Percentiles rank a stretch among this genome's conserved stretches.
Conservation (phyloP, 2,329 filamentous ascomycete species). For the Neoascochyta sp. region DNA sequence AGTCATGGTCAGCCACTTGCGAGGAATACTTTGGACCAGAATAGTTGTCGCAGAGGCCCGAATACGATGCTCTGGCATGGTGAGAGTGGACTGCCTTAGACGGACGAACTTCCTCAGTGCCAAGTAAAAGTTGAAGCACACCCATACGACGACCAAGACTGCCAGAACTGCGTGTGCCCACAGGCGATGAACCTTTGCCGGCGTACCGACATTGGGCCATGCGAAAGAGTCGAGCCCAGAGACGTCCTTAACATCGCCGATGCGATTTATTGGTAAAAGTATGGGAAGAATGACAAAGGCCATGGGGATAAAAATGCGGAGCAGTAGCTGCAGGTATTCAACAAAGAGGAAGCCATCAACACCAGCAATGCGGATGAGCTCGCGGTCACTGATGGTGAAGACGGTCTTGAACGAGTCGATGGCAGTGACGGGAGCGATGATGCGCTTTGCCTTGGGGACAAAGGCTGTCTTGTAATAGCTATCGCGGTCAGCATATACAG, state of each 20-base stretch:
- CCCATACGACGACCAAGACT: slow-evolving; percentile 72
- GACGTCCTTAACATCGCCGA: slow-evolving; percentile 58
- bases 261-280: slow-evolving; percentile 77
- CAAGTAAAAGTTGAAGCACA: slow-evolving; percentile 81
- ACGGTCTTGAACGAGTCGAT: slow-evolving; percentile 42
- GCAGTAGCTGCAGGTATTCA: slow-evolving; percentile 77
- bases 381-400: slow-evolving; percentile 69
- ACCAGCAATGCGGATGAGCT: slow-evolving; percentile 92
- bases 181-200: slow-evolving; percentile 63
- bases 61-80: slow-evolving; percentile 88
- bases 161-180: slow-evolving; percentile 84
- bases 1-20: slow-evolving; percentile 83
- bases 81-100: slow-evolving; percentile 89
- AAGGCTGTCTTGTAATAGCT: slow-evolving; percentile 41
- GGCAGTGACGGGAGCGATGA: slow-evolving; percentile 32
- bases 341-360: slow-evolving; percentile 97
- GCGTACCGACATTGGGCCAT: slow-evolving; percentile 74
- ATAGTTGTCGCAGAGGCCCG: slow-evolving; percentile 94
- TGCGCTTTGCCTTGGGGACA: slow-evolving; percentile 34
- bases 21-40: slow-evolving; percentile 82
- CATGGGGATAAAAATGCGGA: slow-evolving; percentile 89
- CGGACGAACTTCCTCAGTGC: slow-evolving; percentile 87
- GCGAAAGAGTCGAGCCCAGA: slow-evolving; percentile 68
- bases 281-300: slow-evolving; percentile 76
- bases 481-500: slow-evolving; percentile 13